Conservation (phyloP, 202 grass and related monocot genomes). For the Setaria italica region DNA sequence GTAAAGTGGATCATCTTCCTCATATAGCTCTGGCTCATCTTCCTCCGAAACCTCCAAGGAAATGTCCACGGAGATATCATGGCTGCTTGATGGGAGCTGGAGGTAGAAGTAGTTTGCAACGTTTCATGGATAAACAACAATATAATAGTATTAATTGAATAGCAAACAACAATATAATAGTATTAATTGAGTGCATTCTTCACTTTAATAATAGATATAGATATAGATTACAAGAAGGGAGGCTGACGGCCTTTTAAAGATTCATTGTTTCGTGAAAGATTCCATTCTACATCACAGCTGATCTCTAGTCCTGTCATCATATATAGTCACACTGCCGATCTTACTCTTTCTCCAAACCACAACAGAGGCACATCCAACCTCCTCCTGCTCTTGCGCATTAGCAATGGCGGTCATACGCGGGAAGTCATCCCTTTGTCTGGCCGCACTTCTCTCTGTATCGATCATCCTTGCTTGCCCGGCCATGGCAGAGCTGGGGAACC, state of each 20-base stretch:
- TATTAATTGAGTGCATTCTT: neutral
- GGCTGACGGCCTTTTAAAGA: too few species aligned
- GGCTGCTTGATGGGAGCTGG: slow-evolving; percentile 55
- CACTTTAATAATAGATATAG: neutral
- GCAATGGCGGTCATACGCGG: neutral
- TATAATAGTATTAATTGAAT: neutral
- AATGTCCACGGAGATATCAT: slow-evolving; percentile 42
- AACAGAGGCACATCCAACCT: too few species aligned
- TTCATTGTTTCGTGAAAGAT: too few species aligned
- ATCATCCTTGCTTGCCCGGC: neutral
- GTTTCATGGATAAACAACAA: too few species aligned
- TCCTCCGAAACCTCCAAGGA: slow-evolving; percentile 49
- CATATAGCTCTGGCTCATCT: neutral
- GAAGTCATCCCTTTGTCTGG: neutral
- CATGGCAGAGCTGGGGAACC: slow-evolving; percentile 3
- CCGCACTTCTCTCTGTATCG: neutral
- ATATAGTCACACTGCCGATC: too few species aligned
- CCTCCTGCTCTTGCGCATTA: neutral
- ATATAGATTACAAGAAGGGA: too few species aligned
- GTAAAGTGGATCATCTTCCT: too few species aligned
- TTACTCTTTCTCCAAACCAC: too few species aligned
- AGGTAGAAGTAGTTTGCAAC: too few species aligned
- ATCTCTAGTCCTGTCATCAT: too few species aligned
- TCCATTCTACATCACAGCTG: too few species aligned
- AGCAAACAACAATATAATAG: too few species aligned